These are phyloP conservation scores for Barbatosphaeria neglecta DNA, from an alignment of 495 filamentous ascomycete genomes.

Conservation along the genomic window DNA sequence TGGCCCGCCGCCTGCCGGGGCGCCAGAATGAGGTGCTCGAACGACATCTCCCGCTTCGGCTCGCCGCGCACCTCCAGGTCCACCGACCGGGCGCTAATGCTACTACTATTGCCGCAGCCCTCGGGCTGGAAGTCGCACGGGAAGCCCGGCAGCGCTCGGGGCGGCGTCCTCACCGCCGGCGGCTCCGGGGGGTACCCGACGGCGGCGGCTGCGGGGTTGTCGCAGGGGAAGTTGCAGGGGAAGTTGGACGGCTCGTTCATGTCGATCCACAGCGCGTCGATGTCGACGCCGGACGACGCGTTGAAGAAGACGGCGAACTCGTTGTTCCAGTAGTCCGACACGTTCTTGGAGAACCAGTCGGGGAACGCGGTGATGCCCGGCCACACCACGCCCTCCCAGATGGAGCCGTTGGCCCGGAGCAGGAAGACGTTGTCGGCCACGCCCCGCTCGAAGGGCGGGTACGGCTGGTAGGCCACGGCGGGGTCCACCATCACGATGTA, in stretches of 20 bases:
- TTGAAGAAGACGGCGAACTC: conserved; percentile 64
- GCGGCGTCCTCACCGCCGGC: conserved; percentile 50
- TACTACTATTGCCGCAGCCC: conserved; percentile 16
- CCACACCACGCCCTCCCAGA: conserved; percentile 77
- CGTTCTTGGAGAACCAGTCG: conserved; percentile 69
- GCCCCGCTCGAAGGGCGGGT: conserved; percentile 54
- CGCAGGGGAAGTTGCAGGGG: conserved; percentile 67
- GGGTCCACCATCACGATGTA: conserved; percentile 87
- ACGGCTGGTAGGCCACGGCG: conserved; percentile 58
- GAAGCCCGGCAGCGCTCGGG: conserved; percentile 55
- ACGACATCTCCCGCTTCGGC: not conserved
- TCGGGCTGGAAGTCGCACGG: conserved; percentile 58
- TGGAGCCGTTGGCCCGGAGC: conserved; percentile 47
- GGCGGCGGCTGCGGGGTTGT: conserved; percentile 41
- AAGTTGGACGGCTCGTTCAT: conserved; percentile 61
- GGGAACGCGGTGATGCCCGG: conserved; percentile 71
- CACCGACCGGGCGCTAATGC: not conserved
- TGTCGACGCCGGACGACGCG: conserved; percentile 54
- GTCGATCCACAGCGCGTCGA: conserved; percentile 82
- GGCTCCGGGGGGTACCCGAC: conserved; percentile 54
- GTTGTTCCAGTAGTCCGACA: conserved; percentile 59
- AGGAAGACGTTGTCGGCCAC: conserved; percentile 53
- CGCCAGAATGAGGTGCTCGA: conserved; percentile 10
- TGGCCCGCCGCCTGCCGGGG: conserved; percentile 16
- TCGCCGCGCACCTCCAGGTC: conserved; percentile 1